Evolutionary conservation across 306 rosid species (phyloP), one percentile per base, ranked within the genome.

Genomic region (Gillenia trifoliata): DNA sequence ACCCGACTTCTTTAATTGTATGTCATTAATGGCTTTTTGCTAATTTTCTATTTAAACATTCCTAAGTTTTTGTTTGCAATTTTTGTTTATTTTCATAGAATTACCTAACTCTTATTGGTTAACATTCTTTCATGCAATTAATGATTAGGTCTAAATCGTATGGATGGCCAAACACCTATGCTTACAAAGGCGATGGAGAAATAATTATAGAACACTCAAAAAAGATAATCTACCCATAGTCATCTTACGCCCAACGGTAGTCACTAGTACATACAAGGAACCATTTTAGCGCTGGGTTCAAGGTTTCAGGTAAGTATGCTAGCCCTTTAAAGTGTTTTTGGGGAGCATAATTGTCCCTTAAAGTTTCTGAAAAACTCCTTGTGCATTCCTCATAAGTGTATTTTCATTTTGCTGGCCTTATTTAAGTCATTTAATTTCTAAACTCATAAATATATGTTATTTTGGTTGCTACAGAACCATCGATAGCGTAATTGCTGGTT

Each of bases 111-210:
- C 20, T 50, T 55, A 55, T 50, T 50, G 19, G 8, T 50, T 50
- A 50, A n/a, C n/a, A n/a, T 50, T 50, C 22, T 50, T 50, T 5
- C 22, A 2, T 40, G 11, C 45, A 40, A 60, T 63, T 29, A 2
- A 16, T 17, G 20, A 5, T 15, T 31, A 84, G 86, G 59, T 82
- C 88, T 45, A 83, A 81, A 20, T 33, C 77, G 28, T 79, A 78
- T 34, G 91, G 87, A 36, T 83, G 87, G 89, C 83, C 79, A 73
- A 76, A 85, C 54, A 78, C 82, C 3, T 85, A 83, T 28, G 72
- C 80, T 80, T 16, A 87, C 90, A 10, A 84, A 84, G 43, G 88
- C 85, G 31, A 77, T 82, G 82, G 93, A 71, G 89, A 88, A 43
- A 84, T 87, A 79, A 7, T 76, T 45, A 0, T 82, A 29, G 34